Conservation (phyloP, 148 eudicot species). For the Rhododendron kiyosumense region DNA sequence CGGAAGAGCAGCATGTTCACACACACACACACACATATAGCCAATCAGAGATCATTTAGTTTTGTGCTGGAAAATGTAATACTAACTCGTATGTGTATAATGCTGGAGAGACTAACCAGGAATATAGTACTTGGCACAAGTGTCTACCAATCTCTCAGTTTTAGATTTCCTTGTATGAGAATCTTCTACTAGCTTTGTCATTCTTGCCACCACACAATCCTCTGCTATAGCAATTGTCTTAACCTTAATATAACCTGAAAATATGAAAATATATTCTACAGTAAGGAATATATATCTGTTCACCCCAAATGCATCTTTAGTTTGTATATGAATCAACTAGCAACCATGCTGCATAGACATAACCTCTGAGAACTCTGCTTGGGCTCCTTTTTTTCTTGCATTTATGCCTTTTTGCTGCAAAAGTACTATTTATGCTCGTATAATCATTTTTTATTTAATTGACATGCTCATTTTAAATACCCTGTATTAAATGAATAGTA, state of each 20-base stretch:
- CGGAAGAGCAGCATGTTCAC: too few relatives aligned
- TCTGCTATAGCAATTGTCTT: conserved; percentile 69
- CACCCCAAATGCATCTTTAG: neutral
- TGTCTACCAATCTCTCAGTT: conserved; percentile 69
- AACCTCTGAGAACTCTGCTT: neutral
- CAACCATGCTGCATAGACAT: neutral
- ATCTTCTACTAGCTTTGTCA: conserved; percentile 92
- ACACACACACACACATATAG: neutral
- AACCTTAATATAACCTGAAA: conserved; percentile 62
- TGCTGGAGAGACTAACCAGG: conserved; percentile 46
- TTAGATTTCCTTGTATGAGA: conserved; percentile 71
- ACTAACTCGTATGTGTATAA: neutral
- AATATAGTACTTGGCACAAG: conserved; percentile 80
- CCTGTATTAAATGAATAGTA: too few relatives aligned
- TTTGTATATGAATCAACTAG: neutral
- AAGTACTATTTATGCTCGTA: too few relatives aligned
- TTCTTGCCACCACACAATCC: conserved; percentile 78
- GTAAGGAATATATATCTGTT: neutral
- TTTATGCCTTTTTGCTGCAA: too few relatives aligned
- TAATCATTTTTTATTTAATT: too few relatives aligned
- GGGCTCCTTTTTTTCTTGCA: too few relatives aligned
- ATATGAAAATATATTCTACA: neutral
- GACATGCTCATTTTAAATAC: too few relatives aligned
- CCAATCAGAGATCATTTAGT: neutral
- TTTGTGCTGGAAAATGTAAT: too few relatives aligned